Percentiles rank a stretch among this genome's conserved stretches.
These are phyloP conservation scores for Claviceps pusilla DNA, from an alignment of 2,329 filamentous ascomycete species.

Conservation along the genomic window DNA sequence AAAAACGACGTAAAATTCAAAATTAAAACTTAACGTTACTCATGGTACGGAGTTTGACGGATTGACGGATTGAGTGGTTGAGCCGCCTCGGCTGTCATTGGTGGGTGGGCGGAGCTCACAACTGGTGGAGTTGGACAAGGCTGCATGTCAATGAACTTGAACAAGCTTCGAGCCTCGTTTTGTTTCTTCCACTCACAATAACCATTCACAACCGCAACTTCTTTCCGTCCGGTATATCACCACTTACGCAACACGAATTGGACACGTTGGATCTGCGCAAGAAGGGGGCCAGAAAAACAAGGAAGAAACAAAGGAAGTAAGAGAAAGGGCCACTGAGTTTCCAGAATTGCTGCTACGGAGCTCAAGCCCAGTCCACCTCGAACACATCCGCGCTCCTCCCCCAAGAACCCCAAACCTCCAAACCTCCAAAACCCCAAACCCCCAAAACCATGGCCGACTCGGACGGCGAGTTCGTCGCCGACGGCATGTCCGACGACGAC, in stretches of 20 bases:
- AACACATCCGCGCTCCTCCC: too few relatives aligned
- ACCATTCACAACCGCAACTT: background rate
- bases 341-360: too few relatives aligned
- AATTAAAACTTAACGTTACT: too few relatives aligned
- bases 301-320: background rate
- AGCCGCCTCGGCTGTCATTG: too few relatives aligned
- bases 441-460: conserved; percentile 48
- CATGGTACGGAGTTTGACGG: background rate
- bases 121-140: background rate
- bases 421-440: too few relatives aligned
- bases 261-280: background rate
- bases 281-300: background rate
- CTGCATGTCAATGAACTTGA: background rate
- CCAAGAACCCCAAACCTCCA: too few relatives aligned
- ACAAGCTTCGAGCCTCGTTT: background rate
- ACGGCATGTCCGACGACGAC: conserved; percentile 51
- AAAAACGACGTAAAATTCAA: too few relatives aligned
- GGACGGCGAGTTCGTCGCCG: conserved; percentile 53
- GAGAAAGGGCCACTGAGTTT: background rate
- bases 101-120: too few relatives aligned
- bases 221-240: background rate
- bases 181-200: background rate
- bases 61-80: too few relatives aligned
- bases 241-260: background rate
- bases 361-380: too few relatives aligned